A percentile compares a stretch with the other conserved stretches of the same genome.
phyloP scores from a whole-genome alignment of 2,329 filamentous ascomycete genomes.

The Aspergillus glaucus region DNA sequence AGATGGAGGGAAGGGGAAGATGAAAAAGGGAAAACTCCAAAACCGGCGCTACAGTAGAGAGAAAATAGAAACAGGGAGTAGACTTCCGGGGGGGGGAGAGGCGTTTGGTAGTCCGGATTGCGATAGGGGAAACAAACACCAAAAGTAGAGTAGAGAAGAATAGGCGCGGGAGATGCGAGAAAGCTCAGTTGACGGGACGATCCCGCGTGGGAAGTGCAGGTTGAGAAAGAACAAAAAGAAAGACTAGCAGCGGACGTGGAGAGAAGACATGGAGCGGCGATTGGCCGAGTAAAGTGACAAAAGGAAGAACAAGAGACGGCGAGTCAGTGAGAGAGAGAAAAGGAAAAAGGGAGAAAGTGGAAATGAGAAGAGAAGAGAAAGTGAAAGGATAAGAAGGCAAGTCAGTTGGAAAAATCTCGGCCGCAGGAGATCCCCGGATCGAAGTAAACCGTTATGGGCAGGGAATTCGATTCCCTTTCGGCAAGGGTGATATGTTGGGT shows the following conservation, averaged over 20 bases:
- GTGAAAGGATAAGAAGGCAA: conserved; percentile 3
- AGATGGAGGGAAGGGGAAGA: conserved; percentile 3
- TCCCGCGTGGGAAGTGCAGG: conserved; percentile 1
- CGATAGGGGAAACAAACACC: conserved; percentile 5
- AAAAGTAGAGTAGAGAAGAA: conserved; percentile 9
- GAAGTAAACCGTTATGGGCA: conserved; percentile 3
- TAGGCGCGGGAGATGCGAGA: neutral
- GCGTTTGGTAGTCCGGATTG: conserved; percentile 5
- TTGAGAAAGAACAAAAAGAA: conserved; percentile 1
- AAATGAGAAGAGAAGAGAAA: conserved; percentile 13
- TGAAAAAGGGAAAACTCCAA: neutral
- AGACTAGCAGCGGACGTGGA: neutral
- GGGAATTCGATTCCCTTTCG: too few relatives aligned
- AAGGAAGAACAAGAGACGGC: conserved; percentile 9
- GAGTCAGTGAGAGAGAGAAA: conserved; percentile 14
- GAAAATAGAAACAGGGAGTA: neutral
- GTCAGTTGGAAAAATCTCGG: conserved; percentile 2
- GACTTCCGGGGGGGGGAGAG: neutral
- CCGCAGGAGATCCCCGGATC: conserved; percentile 2
- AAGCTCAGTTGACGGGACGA: neutral
- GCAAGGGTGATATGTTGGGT: too few relatives aligned
- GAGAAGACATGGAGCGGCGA: neutral
- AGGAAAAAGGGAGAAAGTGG: conserved; percentile 7
- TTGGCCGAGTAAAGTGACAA: conserved; percentile 2
- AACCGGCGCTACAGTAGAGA: neutral